A percentile compares a stretch with the other conserved stretches of the same genome.
These are phyloP conservation scores for Meira nashicola DNA, from an alignment of 1,284 basidiomycete genomes.

Conservation along the genomic window DNA sequence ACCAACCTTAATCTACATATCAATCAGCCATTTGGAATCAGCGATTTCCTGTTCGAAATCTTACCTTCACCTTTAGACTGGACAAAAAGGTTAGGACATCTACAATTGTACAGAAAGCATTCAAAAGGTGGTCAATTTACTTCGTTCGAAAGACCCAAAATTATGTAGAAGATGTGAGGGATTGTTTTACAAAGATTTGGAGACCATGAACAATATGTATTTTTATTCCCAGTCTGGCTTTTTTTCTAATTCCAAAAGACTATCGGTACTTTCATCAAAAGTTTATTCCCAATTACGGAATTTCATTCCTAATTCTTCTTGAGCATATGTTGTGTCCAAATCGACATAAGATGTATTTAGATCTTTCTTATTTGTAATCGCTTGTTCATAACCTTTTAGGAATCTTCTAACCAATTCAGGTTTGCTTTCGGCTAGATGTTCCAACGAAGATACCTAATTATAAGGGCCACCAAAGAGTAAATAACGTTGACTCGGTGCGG, in stretches of 20 bases:
- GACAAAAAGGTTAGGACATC: conserved; percentile 48
- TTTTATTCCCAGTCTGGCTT: conserved; percentile 23
- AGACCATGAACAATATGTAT: not conserved
- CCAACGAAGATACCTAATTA: conserved; percentile 35
- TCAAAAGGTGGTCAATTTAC: conserved; percentile 48
- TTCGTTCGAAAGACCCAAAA: conserved; percentile 55
- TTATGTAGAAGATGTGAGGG: conserved; percentile 49
- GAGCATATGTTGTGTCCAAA: conserved; percentile 31
- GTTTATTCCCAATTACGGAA: conserved; percentile 40
- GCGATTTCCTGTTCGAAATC: conserved; percentile 53
- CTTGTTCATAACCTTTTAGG: conserved; percentile 40
- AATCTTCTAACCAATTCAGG: conserved; percentile 30
- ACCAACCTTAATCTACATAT: conserved; percentile 32
- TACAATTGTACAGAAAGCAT: conserved; percentile 52
- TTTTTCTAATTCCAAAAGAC: conserved; percentile 33
- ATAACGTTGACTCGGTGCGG: conserved; percentile 28
- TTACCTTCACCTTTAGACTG: conserved; percentile 51
- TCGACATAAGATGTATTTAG: conserved; percentile 13
- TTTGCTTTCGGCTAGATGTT: conserved; percentile 25
- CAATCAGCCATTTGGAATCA: conserved; percentile 54
- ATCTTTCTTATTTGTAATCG: conserved; percentile 11
- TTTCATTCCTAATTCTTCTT: conserved; percentile 22
- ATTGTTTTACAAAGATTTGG: conserved; percentile 35
- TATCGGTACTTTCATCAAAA: conserved; percentile 35
- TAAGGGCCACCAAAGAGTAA: conserved; percentile 37